Evolutionary conservation across 2,329 filamentous ascomycete species (phyloP).

Genomic region (Fusarium denticulatum): DNA sequence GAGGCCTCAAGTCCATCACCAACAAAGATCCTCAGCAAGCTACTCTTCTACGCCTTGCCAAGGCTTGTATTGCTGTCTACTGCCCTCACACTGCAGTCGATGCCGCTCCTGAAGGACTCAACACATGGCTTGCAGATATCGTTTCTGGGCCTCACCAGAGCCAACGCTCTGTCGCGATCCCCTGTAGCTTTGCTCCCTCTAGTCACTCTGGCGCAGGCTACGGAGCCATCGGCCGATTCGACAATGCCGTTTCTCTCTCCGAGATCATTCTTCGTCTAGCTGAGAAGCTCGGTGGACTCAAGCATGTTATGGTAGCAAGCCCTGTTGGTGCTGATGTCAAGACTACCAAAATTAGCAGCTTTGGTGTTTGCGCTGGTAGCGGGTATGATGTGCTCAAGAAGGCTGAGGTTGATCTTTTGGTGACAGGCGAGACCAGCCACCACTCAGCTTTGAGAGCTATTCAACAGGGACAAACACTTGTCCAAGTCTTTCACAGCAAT

Average conservation of each 20-base stretch:
- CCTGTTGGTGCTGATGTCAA: conserved; percentile 59
- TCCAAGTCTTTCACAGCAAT: conserved; percentile 92
- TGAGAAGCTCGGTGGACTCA: conserved; percentile 72
- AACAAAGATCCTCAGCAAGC: conserved; percentile 86
- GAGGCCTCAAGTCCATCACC: conserved; percentile 88
- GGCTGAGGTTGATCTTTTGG: conserved; percentile 78
- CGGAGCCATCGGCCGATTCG: conserved; percentile 60
- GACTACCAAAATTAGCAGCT: conserved; percentile 65
- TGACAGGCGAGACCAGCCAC: conserved; percentile 94
- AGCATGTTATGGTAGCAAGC: conserved; percentile 60
- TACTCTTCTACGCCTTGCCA: conserved; percentile 82
- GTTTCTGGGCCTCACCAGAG: conserved; percentile 66
- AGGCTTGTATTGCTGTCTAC: conserved; percentile 93
- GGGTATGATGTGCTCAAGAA: conserved; percentile 80
- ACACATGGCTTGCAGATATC: conserved; percentile 93
- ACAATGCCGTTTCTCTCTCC: conserved; percentile 50
- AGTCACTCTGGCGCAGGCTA: conserved; percentile 62
- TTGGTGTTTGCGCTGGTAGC: conserved; percentile 91
- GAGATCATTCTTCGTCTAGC: conserved; percentile 66
- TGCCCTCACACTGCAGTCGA: conserved; percentile 96
- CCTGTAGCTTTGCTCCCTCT: conserved; percentile 54
- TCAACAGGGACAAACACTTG: conserved; percentile 82
- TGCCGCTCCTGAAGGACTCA: conserved; percentile 83
- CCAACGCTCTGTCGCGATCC: conserved; percentile 56
- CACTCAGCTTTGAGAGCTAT: conserved; percentile 89